These are phyloP conservation scores for Saccharum hybrid DNA, from an alignment of 202 grass and related monocot genomes.

Conservation along the genomic window DNA sequence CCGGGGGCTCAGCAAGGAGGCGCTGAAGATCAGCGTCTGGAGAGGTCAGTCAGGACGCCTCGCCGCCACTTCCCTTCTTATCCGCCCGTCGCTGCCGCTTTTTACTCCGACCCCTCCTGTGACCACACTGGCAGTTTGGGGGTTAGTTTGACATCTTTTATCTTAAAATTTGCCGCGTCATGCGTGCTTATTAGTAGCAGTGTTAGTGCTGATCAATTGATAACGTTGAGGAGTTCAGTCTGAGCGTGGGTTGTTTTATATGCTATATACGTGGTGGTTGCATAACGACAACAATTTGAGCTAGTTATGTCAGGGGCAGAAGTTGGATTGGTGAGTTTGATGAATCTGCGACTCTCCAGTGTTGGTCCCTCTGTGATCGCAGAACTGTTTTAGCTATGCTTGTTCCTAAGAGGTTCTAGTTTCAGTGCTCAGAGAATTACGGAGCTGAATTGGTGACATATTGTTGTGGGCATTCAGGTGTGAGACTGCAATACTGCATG, in stretches of 20 bases:
- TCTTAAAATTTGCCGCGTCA: neutral
- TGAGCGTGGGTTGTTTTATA: neutral
- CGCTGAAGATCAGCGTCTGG: constrained; percentile 98
- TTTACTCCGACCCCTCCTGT: neutral
- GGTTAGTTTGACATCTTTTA: neutral
- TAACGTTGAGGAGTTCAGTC: neutral
- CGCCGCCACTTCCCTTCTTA: neutral
- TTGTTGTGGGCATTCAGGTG: neutral
- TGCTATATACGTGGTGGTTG: constrained; percentile 16
- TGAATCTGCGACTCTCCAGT: neutral
- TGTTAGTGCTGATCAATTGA: neutral
- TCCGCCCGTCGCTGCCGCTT: neutral
- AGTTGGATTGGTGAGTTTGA: constrained; percentile 12
- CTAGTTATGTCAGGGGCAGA: neutral
- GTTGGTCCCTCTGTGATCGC: neutral
- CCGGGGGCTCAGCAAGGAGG: constrained; percentile 92
- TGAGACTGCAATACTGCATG: neutral
- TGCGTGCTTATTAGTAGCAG: constrained; percentile 4
- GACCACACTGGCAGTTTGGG: constrained; percentile 6
- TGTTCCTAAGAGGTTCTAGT: neutral
- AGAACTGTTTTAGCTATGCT: neutral
- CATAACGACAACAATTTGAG: constrained; percentile 1
- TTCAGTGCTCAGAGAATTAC: neutral
- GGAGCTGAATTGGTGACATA: neutral
- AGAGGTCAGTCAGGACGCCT: constrained; percentile 56